Base-by-base conservation (phyloP, 176 grass and related monocot species). In the Ensete ventricosum region DNA sequence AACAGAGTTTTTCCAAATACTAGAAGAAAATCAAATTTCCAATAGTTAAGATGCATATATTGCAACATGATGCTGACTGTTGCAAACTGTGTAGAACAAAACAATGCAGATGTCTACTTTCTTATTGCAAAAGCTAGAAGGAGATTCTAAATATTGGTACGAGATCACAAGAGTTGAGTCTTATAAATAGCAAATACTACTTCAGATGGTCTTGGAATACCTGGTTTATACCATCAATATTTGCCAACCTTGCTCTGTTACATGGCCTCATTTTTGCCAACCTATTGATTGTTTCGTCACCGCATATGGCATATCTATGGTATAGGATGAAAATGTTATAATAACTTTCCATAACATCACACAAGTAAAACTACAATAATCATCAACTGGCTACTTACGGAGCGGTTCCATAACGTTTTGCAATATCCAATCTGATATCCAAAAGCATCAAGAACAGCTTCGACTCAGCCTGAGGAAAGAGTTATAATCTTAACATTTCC, bases 161-260 rank as follows among this genome's bases (percentile, higher is more conserved):
- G 9, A 49, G 6, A 14, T n/a, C 67, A 69, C 29, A 69, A 69
- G 27, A 69, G 19, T 50, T 19, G 1, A 12, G 55, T 51, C 57
- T 54, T 76, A 23, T n/a, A 54, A 14, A 8, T 67, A 69, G 29
- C 43, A 27, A 16, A 22, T 67, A 9, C 11, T 62, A 72, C 49
- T 9, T n/a, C 67, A 65, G n/a, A 67, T 73, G 52, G 19, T 48
- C 53, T 77, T 65, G 12, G 68, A 55, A 67, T 90, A 93, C 94
- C 84, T 98, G 94, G 75, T 98, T 98, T 71, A 98, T 82, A 76
- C 94, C 94, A 74, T 98, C 94, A 27, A 93, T 89, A 83, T 87
- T 98, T 62, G 90, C 86, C 66, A 98, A 76, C 76, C 90, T 85
- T 77, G 88, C 88, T 87, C 64, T 82, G 83, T 82, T 93, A 64